Evolutionary conservation across 805 yeast genomes (phyloP), one percentile per base, ranked within the genome.

Genomic region (Scheffersomyces spartinae): DNA sequence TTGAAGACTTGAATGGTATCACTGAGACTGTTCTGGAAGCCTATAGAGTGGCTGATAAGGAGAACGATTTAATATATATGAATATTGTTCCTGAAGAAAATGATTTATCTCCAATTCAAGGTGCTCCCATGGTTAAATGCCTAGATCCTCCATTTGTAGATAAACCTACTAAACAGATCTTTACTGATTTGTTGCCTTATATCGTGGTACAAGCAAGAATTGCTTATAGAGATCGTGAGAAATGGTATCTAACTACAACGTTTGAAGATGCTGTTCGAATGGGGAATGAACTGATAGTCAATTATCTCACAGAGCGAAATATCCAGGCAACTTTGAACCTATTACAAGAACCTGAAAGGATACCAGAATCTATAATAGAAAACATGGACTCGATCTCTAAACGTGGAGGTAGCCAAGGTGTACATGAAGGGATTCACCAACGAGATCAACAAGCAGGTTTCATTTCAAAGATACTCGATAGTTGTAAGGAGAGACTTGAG

Each of bases 41-140:
- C 1, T 40, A 76, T 7, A 49, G 57, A 10, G 55, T 66, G 3
- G 71, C 86, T 0, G 84, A 79, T 35, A 65, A 74, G 35, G 95
- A 85, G 36, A 85, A 85, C 43, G 86, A 84, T 40, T 56, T 84
- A 38, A 74, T 86, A 5, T 82, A 83, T 46, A 50, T 81, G 20
- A 75, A 79, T 30, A 52, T 57, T 2, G 73, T 83, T 1, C 93
- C 94, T 0, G 37, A 33, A 1, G 40, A 36, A 6, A 30, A 42
- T 0, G 53, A 59, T 2, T 36, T 73, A 2, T 55, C 68, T 1
- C 39, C 55, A 0, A 54, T 74, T 3, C 42, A 49, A 2, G 65
- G 66, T 2, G 74, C 73, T 0, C 46, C 66, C 4, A 70, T 79
- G 62, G 83, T 77, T 2, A 68, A 68, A 26, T 52, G 71, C 0